Evolutionary conservation across 257 asterid genomes (phyloP).

Genomic region (Buddleja alternifolia): DNA sequence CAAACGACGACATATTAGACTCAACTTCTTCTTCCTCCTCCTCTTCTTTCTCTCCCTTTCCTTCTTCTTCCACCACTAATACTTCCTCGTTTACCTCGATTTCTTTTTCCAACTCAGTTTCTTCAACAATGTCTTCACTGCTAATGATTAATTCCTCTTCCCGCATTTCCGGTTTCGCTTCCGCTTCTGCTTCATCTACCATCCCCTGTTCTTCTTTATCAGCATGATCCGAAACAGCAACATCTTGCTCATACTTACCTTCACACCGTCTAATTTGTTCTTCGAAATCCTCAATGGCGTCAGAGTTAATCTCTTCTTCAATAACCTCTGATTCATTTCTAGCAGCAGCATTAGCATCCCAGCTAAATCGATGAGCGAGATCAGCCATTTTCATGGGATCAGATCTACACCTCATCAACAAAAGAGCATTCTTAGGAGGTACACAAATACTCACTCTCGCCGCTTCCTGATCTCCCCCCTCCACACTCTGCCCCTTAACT

Average conservation of each 20-base stretch:
- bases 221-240: constrained; percentile 25
- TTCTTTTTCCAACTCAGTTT: constrained; percentile 26
- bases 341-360: constrained; percentile 50
- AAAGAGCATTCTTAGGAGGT: constrained; percentile 93
- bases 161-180: constrained; percentile 11
- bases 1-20: constrained; percentile 53
- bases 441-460: constrained; percentile 78
- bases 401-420: constrained; percentile 95
- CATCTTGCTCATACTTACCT: constrained; percentile 30
- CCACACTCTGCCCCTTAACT: constrained; percentile 42
- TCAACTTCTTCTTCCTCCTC: constrained; percentile 50
- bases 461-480: constrained; percentile 44
- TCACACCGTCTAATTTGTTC: constrained; percentile 24
- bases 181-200: constrained; percentile 23
- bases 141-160: constrained; percentile 16
- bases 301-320: constrained; percentile 25
- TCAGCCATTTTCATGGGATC: constrained; percentile 93
- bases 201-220: constrained; percentile 31
- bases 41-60: constrained; percentile 22
- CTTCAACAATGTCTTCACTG: constrained; percentile 31
- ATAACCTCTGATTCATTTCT: constrained; percentile 27
- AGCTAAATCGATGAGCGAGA: constrained; percentile 58
- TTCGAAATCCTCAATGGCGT: constrained; percentile 23
- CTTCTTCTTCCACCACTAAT: background rate
- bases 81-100: constrained; percentile 7